phyloP scores from a whole-genome alignment of 371 early-diverging fungal genomes.

The Actinomucor elegans region DNA sequence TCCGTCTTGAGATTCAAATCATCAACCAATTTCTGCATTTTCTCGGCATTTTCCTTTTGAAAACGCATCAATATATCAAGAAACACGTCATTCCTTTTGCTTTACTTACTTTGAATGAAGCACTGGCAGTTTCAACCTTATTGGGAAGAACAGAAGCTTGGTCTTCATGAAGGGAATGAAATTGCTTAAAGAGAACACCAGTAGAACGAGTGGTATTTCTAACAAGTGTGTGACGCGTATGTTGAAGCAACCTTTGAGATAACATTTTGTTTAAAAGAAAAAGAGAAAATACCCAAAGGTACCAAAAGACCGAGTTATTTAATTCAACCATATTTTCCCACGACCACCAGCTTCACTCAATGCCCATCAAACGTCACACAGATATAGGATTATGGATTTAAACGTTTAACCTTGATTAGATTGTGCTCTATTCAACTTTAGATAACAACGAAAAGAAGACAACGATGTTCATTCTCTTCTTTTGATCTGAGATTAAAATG shows the following conservation, averaged over 20 bases:
- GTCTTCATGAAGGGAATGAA: constrained; percentile 45
- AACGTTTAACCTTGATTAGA: no score
- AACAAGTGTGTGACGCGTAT: not conserved
- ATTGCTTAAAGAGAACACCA: constrained; percentile 9
- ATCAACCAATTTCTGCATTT: constrained; percentile 75
- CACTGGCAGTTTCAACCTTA: constrained; percentile 72
- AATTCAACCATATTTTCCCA: constrained; percentile 16
- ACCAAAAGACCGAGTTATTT: not conserved
- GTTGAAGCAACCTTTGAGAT: constrained; percentile 13
- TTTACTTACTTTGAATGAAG: constrained; percentile 78
- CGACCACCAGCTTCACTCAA: no score
- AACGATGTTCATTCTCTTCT: no score
- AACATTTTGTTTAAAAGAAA: constrained; percentile 3
- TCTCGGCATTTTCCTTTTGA: constrained; percentile 76
- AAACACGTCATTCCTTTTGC: no score
- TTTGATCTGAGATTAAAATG: no score
- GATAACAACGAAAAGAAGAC: no score
- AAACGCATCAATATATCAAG: not conserved
- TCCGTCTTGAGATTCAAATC: constrained; percentile 73
- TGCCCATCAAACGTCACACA: no score
- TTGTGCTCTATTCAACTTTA: no score
- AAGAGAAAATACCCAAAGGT: not conserved
- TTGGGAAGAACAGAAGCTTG: constrained; percentile 45
- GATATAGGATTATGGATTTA: no score
- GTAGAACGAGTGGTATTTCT: constrained; percentile 3